Conservation (phyloP, 805 yeast species). For the Lipomyces sp. region DNA sequence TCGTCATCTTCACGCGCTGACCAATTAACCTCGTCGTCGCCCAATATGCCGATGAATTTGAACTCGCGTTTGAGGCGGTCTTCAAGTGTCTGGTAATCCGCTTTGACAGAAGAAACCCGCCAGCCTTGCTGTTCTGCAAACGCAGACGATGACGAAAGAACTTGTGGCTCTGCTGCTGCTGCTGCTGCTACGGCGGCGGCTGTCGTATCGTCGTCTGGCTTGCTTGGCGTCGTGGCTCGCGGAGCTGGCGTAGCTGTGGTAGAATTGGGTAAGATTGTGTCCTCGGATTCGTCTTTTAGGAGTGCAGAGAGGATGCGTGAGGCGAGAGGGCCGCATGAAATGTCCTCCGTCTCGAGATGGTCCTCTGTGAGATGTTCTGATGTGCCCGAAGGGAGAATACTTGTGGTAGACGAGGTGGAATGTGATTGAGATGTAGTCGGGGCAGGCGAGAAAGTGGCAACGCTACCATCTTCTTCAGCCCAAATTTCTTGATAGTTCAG, state of each 20-base stretch:
- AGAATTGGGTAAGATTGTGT: constrained; percentile 21
- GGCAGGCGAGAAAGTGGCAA: constrained; percentile 52
- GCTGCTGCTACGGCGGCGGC: too few species aligned
- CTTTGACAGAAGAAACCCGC: constrained; percentile 53
- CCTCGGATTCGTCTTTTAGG: constrained; percentile 39
- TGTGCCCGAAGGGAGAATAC: constrained; percentile 60
- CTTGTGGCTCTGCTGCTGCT: constrained; percentile 16
- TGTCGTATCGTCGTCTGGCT: constrained; percentile 10
- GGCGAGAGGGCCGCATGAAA: constrained; percentile 90
- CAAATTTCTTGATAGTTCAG: constrained; percentile 80
- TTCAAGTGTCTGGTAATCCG: constrained; percentile 81
- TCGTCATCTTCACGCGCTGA: constrained; percentile 88
- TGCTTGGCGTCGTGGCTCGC: not conserved
- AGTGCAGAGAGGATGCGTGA: constrained; percentile 83
- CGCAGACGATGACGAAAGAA: constrained; percentile 38
- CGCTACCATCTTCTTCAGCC: constrained; percentile 71
- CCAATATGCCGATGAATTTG: constrained; percentile 85
- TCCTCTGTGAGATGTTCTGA: constrained; percentile 64
- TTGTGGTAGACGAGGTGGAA: not conserved
- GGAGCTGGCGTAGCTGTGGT: constrained; percentile 9
- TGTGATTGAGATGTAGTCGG: constrained; percentile 39
- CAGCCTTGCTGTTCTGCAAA: constrained; percentile 48
- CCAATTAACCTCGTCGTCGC: constrained; percentile 57
- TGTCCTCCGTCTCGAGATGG: constrained; percentile 67
- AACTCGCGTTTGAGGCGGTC: constrained; percentile 86